Conservation (phyloP, 2,329 filamentous ascomycete species). For the Diaporthe vexans region DNA sequence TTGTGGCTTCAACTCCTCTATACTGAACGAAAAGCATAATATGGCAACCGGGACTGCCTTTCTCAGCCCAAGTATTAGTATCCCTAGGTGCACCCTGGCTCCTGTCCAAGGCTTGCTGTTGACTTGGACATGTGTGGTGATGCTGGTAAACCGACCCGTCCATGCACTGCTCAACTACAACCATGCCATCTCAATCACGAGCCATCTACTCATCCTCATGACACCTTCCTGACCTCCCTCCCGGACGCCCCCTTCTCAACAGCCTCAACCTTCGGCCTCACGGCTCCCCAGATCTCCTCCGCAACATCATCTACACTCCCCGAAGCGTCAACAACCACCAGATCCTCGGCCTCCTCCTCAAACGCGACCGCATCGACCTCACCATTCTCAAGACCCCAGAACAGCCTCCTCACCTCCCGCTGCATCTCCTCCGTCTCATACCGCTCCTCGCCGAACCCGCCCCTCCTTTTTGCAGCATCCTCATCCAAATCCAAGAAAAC, state of each 20-base stretch:
- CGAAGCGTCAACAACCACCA: conserved; percentile 68
- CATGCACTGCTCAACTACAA: too few relatives aligned
- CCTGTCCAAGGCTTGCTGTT: neutral
- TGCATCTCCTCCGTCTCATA: conserved; percentile 93
- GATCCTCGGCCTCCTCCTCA: conserved; percentile 65
- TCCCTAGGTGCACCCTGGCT: neutral
- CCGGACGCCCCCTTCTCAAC: conserved; percentile 64
- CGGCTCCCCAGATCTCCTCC: conserved; percentile 68
- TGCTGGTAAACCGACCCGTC: neutral
- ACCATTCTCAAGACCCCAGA: conserved; percentile 69
- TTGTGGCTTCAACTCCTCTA: conserved; percentile 46
- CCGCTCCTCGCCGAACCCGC: conserved; percentile 90
- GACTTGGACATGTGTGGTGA: neutral
- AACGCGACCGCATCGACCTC: conserved; percentile 53
- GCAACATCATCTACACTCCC: conserved; percentile 69
- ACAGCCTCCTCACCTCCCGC: conserved; percentile 80
- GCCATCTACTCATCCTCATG: conserved; percentile 48
- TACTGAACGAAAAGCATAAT: conserved; percentile 22
- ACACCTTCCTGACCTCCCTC: conserved; percentile 59
- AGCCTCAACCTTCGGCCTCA: conserved; percentile 60
- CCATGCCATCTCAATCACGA: neutral
- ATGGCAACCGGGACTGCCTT: neutral
- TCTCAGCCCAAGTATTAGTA: neutral
- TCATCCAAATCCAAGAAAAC: conserved; percentile 88
- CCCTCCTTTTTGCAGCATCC: conserved; percentile 78